Conservation (phyloP, 2,329 filamentous ascomycete genomes). For the Phaeophleospora eucalypticola region DNA sequence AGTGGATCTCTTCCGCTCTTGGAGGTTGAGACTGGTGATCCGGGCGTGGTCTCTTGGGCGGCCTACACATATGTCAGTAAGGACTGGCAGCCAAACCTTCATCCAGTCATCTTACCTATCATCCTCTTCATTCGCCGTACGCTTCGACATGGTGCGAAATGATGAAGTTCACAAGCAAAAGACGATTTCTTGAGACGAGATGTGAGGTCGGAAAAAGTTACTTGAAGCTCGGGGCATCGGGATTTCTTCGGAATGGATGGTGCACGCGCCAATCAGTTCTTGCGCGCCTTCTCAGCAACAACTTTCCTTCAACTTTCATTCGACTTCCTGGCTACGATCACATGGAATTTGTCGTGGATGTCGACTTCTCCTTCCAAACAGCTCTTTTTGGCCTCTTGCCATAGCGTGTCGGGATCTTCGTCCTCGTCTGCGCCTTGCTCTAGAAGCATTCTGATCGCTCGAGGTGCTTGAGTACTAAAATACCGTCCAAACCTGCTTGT, state of each 20-base stretch:
- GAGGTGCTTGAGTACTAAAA: too few species aligned
- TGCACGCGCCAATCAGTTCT: not conserved
- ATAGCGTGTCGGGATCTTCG: too few species aligned
- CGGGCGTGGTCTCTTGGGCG: slow-evolving; percentile 30
- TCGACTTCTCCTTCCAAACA: not conserved
- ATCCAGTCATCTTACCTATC: not conserved
- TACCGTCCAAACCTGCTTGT: too few species aligned
- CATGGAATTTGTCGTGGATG: not conserved
- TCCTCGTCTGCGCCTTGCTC: too few species aligned
- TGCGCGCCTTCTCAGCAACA: not conserved
- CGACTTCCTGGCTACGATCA: not conserved
- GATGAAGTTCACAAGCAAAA: not conserved
- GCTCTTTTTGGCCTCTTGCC: not conserved
- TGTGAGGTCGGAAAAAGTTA: not conserved
- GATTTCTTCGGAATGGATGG: not conserved
- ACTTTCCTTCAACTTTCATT: not conserved
- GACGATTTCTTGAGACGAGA: too few species aligned
- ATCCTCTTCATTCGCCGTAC: not conserved
- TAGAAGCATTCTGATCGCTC: too few species aligned
- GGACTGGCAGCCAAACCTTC: too few species aligned
- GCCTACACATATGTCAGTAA: slow-evolving; percentile 1
- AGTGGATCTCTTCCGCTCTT: slow-evolving; percentile 58
- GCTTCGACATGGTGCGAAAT: not conserved
- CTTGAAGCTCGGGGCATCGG: not conserved
- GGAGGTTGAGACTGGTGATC: slow-evolving; percentile 36